phyloP scores from a whole-genome alignment of 768 basidiomycete species.

The Phanerochaete carnosa region DNA sequence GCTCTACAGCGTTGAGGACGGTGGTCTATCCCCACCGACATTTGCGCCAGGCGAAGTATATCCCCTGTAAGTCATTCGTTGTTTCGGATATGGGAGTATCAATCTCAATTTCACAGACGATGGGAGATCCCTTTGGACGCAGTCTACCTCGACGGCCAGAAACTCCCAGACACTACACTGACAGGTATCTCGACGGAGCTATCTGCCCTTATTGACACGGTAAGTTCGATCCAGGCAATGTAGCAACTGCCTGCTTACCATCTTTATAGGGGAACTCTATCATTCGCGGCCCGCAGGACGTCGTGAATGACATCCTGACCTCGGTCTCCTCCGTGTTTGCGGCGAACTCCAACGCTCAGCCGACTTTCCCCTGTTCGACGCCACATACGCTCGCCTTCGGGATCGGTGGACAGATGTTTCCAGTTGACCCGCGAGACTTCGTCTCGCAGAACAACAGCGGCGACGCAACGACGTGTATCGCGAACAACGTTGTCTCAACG shows the following conservation, averaged over 20 bases:
- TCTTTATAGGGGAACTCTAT: conserved; percentile 65
- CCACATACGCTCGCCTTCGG: conserved; percentile 64
- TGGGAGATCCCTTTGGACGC: conserved; percentile 76
- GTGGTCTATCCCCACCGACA: conserved; percentile 53
- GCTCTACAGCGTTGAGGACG: conserved; percentile 46
- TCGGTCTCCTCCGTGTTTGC: conserved; percentile 35
- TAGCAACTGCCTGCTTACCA: neutral
- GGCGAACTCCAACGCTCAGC: conserved; percentile 12
- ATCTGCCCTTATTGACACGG: conserved; percentile 73
- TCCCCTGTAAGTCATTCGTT: conserved; percentile 21
- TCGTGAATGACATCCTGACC: conserved; percentile 44
- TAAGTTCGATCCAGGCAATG: conserved; percentile 27
- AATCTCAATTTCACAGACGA: conserved; percentile 15
- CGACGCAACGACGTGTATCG: conserved; percentile 42
- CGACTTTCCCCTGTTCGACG: conserved; percentile 52
- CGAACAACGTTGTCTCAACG: conserved; percentile 55
- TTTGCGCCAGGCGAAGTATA: conserved; percentile 60
- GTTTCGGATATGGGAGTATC: too few species aligned
- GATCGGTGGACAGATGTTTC: conserved; percentile 69
- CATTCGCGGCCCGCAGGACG: conserved; percentile 69
- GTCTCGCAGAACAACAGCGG: conserved; percentile 37
- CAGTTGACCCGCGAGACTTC: conserved; percentile 77
- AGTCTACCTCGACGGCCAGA: conserved; percentile 67
- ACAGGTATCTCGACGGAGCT: conserved; percentile 35
- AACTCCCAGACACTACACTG: conserved; percentile 47